Evolutionary conservation across 768 basidiomycete species (phyloP), one percentile per base, ranked within the genome.

Genomic region (Boletus reticuloceps): DNA sequence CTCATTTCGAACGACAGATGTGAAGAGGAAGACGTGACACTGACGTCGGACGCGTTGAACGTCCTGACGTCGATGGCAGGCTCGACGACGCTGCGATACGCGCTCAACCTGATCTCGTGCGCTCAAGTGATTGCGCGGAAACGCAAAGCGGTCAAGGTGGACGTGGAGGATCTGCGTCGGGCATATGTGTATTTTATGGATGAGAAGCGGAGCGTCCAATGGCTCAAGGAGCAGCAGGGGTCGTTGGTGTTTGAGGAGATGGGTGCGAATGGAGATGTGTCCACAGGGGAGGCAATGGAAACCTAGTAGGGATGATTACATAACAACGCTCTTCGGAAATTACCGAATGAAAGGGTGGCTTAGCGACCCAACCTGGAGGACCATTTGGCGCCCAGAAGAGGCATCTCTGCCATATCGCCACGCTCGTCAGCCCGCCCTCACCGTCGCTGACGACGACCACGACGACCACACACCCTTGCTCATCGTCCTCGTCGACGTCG

Each of bases 101-200:
- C 93, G 0, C 82, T 98, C 42, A 96, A 98, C 74, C 77, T 98
- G 53, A 98, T 99, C 59, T 94, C 95, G 2, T 94, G 93, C 46
- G 91, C 90, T 1, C 86, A 91, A 60, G 83, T 97, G 43, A 77
- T 96, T 17, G 90, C 96, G 7, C 79, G 83, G 58, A 88, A 93
- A 65, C 83, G 96, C 31, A 94, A 92, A 62, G 77, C 82, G 10
- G 86, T 87, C 51, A 76, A 79, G 32, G 94, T 98, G 11, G 91
- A 88, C 39, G 88, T 91, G 0, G 85, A 89, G 47, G 96, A 98
- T 69, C 77, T 98, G 32, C 75, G 89, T 47, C 78, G 88, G 51
- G 91, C 86, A 2, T 98, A 98, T 69, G 81, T 77, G 31, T 94
- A 91, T 66, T 96, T 96, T 72, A 88, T 93, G 81, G 94, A 96